Evolutionary conservation across 148 eudicot genomes (phyloP).

Genomic region (Beta vulgaris): DNA sequence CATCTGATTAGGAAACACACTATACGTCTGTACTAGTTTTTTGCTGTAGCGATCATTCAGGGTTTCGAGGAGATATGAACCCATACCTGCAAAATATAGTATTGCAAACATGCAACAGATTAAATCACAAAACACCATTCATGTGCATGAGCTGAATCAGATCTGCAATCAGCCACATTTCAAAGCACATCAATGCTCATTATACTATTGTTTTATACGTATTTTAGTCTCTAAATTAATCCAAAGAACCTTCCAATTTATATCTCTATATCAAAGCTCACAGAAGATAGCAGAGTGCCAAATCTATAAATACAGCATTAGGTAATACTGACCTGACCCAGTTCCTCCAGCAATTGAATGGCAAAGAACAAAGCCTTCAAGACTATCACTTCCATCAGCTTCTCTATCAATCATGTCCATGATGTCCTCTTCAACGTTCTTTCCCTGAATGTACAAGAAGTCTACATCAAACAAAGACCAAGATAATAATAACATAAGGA

Average conservation of each 20-base stretch:
- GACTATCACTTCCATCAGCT: constrained; percentile 99
- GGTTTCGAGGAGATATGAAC: constrained; percentile 92
- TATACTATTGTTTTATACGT: not conserved
- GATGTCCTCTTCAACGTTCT: constrained; percentile 89
- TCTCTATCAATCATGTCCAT: constrained; percentile 99
- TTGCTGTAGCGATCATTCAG: constrained; percentile 98
- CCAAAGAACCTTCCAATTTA: not conserved
- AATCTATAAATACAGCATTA: not conserved
- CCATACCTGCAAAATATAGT: constrained; percentile 70
- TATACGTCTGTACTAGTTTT: constrained; percentile 97
- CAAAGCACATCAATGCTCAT: constrained; percentile 1
- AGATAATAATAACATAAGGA: not conserved
- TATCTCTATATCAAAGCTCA: constrained; percentile 5
- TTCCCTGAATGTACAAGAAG: constrained; percentile 55
- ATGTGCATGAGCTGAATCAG: not conserved
- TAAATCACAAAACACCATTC: constrained; percentile 2
- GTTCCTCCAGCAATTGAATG: constrained; percentile 99
- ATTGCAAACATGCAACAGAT: not conserved
- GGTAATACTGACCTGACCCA: constrained; percentile 72
- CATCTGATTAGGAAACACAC: constrained; percentile 96
- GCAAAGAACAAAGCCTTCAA: constrained; percentile 97
- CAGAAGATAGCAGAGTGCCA: not conserved
- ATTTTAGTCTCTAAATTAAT: not conserved
- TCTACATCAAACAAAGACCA: constrained; percentile 14
- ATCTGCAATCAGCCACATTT: not conserved